Percentiles rank a stretch among this genome's conserved stretches.
Evolutionary conservation across 192 early-diverging fungal species (phyloP).

Genomic region (Backusella psychrophila): DNA sequence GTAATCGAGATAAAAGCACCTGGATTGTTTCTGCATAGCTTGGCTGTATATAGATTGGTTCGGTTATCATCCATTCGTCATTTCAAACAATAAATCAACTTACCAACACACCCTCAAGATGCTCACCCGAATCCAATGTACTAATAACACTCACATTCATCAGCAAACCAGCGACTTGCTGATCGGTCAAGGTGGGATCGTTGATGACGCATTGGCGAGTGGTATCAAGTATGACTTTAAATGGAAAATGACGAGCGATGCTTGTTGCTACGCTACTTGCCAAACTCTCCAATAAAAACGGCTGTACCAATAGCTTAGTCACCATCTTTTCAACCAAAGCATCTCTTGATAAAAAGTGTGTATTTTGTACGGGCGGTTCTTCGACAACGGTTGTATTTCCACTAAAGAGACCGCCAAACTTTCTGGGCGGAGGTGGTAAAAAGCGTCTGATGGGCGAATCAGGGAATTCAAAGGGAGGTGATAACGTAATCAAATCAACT

Average conservation of each 20-base stretch:
- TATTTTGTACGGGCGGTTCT: background rate
- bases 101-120: slow-evolving; percentile 23
- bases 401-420: background rate
- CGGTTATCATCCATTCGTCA: background rate
- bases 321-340: background rate
- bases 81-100: background rate
- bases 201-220: background rate
- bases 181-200: background rate
- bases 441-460: background rate
- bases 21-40: background rate
- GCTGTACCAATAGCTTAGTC: background rate
- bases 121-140: slow-evolving; percentile 22
- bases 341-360: background rate
- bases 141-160: slow-evolving; percentile 40
- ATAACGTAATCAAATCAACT: background rate
- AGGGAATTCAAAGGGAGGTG: background rate
- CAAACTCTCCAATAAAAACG: slow-evolving; percentile 1
- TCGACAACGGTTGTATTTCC: background rate
- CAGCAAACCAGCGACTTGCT: slow-evolving; percentile 35
- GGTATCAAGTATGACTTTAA: background rate
- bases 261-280: background rate
- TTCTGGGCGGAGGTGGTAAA: background rate
- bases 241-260: background rate
- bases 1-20: slow-evolving; percentile 6
- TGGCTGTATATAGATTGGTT: background rate